Percentiles rank a stretch among this genome's conserved stretches.
Evolutionary conservation across 495 filamentous ascomycete genomes (phyloP).

Genomic region (Acidomyces sp.): DNA sequence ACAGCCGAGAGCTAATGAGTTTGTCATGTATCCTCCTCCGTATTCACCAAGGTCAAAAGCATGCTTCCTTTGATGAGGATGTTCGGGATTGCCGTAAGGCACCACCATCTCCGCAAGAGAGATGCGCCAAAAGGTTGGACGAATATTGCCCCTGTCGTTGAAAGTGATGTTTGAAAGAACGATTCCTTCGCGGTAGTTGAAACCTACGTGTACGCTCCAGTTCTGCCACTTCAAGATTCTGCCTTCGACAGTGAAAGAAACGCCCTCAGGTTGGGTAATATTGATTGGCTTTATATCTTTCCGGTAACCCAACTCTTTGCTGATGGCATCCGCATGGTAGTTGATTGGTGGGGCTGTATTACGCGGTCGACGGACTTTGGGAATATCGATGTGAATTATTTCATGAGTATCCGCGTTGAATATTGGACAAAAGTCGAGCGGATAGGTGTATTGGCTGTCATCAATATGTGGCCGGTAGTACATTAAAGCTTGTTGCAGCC

Average conservation of each 20-base stretch:
- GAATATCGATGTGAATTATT: constrained; percentile 83
- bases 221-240: constrained; percentile 84
- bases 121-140: constrained; percentile 80
- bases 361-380: constrained; percentile 61
- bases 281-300: constrained; percentile 81
- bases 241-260: constrained; percentile 74
- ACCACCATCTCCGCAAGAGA: constrained; percentile 95
- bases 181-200: constrained; percentile 92
- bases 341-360: constrained; percentile 65
- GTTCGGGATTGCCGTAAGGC: constrained; percentile 86
- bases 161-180: constrained; percentile 83
- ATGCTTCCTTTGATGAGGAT: constrained; percentile 86
- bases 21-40: constrained; percentile 91
- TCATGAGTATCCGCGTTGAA: constrained; percentile 71
- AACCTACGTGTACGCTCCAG: constrained; percentile 87
- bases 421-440: constrained; percentile 90
- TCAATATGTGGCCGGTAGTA: constrained; percentile 84
- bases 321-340: constrained; percentile 62
- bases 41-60: constrained; percentile 93
- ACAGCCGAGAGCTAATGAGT: constrained; percentile 75
- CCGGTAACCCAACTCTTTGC: constrained; percentile 57
- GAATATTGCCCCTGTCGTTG: constrained; percentile 70
- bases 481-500: constrained; percentile 88
- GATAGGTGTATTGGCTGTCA: constrained; percentile 81
- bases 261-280: constrained; percentile 88